Percentiles rank a stretch among this genome's conserved stretches.
phyloP scores from a whole-genome alignment of 1,284 basidiomycete species.

The Leccinum griseonigrum region DNA sequence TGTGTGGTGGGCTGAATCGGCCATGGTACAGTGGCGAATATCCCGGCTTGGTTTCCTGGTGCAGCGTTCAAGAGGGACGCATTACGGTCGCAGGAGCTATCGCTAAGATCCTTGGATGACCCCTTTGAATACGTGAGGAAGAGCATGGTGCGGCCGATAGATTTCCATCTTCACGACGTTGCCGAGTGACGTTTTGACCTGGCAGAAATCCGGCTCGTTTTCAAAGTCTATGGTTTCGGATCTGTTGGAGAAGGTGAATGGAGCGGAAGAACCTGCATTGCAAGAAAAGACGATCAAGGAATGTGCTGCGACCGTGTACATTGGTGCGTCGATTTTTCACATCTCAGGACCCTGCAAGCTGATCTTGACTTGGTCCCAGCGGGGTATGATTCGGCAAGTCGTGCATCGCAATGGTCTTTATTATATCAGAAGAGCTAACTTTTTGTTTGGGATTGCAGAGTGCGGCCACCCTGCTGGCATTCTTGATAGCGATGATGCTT shows the following conservation, averaged over 20 bases:
- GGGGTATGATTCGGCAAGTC: constrained; percentile 29
- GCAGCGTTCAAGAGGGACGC: constrained; percentile 29
- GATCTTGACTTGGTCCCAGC: constrained; percentile 13
- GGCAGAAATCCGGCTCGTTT: constrained; percentile 27
- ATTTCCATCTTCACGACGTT: background rate
- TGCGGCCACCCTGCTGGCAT: constrained; percentile 17
- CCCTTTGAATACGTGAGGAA: constrained; percentile 30
- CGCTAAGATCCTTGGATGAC: constrained; percentile 18
- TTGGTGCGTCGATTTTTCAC: constrained; percentile 16
- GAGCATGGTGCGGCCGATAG: constrained; percentile 23
- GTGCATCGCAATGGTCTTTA: background rate
- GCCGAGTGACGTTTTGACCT: constrained; percentile 2
- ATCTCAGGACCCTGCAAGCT: background rate
- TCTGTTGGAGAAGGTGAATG: constrained; percentile 20
- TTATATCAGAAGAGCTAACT: background rate
- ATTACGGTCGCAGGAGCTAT: constrained; percentile 28
- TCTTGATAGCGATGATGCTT: constrained; percentile 33
- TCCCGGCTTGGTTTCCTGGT: constrained; percentile 32
- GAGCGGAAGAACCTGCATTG: constrained; percentile 8
- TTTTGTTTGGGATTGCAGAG: constrained; percentile 19
- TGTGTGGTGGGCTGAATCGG: background rate
- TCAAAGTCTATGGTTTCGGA: constrained; percentile 33
- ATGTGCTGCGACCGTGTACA: constrained; percentile 32
- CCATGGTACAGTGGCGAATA: constrained; percentile 19
- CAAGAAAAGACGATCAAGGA: constrained; percentile 28